These are phyloP conservation scores for Rhizophagus sp. DNA, from an alignment of 192 early-diverging fungal genomes.

Conservation along the genomic window DNA sequence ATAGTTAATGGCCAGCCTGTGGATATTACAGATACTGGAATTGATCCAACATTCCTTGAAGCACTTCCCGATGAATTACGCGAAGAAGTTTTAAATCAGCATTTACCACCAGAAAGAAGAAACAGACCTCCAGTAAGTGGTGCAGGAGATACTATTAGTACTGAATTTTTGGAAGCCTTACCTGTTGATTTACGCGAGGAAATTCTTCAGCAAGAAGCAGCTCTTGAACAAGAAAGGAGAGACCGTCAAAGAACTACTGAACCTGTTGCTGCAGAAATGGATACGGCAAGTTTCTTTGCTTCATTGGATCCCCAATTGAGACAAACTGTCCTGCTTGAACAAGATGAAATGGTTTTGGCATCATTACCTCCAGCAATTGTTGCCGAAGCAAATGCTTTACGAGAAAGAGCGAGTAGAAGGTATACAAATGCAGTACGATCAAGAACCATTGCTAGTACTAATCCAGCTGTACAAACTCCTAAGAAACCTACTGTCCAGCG, in stretches of 20 bases:
- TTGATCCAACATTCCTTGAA: slow-evolving; percentile 90
- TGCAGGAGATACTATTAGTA: slow-evolving; percentile 54
- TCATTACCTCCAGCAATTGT: slow-evolving; percentile 43
- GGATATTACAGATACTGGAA: slow-evolving; percentile 92
- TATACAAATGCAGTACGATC: slow-evolving; percentile 32
- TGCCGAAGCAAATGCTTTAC: slow-evolving; percentile 55
- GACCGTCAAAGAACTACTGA: slow-evolving; percentile 56
- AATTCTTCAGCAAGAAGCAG: slow-evolving; percentile 73
- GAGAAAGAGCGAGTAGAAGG: slow-evolving; percentile 34
- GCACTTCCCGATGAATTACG: slow-evolving; percentile 95
- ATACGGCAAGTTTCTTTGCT: slow-evolving; percentile 58
- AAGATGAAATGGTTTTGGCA: slow-evolving; percentile 46
- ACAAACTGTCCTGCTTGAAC: slow-evolving; percentile 55
- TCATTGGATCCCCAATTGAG: slow-evolving; percentile 56
- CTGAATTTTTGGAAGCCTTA: slow-evolving; percentile 89
- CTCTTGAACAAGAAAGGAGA: slow-evolving; percentile 65
- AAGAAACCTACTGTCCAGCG: slow-evolving; percentile 49
- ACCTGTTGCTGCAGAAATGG: slow-evolving; percentile 41
- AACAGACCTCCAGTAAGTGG: slow-evolving; percentile 34
- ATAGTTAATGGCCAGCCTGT: slow-evolving; percentile 77
- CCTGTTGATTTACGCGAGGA: slow-evolving; percentile 90
- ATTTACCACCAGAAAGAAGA: slow-evolving; percentile 50
- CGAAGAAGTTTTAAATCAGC: slow-evolving; percentile 87
- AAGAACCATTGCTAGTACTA: slow-evolving; percentile 36
- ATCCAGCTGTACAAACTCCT: slow-evolving; percentile 19